Evolutionary conservation across 192 early-diverging fungal species (phyloP).

Genomic region (Entrophospora sp.): DNA sequence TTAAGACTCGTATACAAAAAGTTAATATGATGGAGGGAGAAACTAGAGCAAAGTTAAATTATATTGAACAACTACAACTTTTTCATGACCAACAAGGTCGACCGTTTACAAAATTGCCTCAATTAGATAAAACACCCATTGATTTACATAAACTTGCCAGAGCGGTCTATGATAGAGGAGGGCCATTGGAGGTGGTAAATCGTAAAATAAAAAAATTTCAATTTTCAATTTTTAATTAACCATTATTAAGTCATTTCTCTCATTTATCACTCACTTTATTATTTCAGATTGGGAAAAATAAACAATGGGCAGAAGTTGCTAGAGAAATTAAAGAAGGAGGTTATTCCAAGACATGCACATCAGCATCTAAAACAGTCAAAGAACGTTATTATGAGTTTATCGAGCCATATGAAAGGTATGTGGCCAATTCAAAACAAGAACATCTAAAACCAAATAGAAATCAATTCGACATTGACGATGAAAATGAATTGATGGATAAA

Average conservation of each 20-base stretch:
- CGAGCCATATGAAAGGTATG: slow-evolving; percentile 53
- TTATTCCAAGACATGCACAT: slow-evolving; percentile 58
- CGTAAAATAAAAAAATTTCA: too few relatives aligned
- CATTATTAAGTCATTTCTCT: background rate
- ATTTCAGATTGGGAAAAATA: slow-evolving; percentile 39
- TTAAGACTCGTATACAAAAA: slow-evolving; percentile 81
- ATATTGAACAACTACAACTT: slow-evolving; percentile 81
- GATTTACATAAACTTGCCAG: slow-evolving; percentile 77
- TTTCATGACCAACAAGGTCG: slow-evolving; percentile 78
- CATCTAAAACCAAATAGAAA: background rate
- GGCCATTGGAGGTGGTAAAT: slow-evolving; percentile 60
- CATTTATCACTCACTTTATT: background rate
- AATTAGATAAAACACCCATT: slow-evolving; percentile 76
- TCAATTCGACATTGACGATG: background rate
- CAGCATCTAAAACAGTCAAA: slow-evolving; percentile 59
- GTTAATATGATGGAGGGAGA: slow-evolving; percentile 89
- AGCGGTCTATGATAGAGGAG: slow-evolving; percentile 70
- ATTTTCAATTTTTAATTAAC: slow-evolving; percentile 2
- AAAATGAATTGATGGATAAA: slow-evolving; percentile 14
- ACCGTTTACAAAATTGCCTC: slow-evolving; percentile 68
- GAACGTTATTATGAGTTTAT: slow-evolving; percentile 52
- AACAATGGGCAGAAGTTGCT: slow-evolving; percentile 75
- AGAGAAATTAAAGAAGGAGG: slow-evolving; percentile 41
- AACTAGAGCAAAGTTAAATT: slow-evolving; percentile 79
- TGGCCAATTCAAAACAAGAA: slow-evolving; percentile 33